Conservation (phyloP, 2,329 filamentous ascomycete genomes). For the Atkinsonella hypoxylon region DNA sequence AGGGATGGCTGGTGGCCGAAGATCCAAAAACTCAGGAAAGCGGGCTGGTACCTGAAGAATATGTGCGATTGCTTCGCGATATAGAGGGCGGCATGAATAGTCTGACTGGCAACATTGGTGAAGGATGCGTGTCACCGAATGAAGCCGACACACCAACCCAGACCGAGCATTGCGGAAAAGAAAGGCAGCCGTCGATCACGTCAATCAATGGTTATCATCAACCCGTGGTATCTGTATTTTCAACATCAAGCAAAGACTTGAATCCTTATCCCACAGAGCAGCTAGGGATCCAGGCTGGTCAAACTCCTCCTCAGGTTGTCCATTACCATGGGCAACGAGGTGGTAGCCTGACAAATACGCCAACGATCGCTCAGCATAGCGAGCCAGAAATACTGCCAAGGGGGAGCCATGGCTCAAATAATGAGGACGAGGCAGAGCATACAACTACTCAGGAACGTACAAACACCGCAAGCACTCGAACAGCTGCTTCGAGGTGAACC, state of each 20-base stretch:
- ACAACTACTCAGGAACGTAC: constrained; percentile 25
- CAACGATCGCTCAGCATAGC: constrained; percentile 41
- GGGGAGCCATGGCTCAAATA: constrained; percentile 34
- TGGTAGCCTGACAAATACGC: constrained; percentile 55
- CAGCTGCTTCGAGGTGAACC: constrained; percentile 1
- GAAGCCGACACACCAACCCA: constrained; percentile 51
- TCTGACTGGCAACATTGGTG: constrained; percentile 48
- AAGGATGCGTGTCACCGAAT: constrained; percentile 39
- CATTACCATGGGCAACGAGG: constrained; percentile 57
- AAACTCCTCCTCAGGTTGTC: constrained; percentile 52
- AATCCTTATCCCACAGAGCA: constrained; percentile 57
- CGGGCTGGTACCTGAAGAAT: constrained; percentile 90
- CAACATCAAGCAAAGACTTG: constrained; percentile 57
- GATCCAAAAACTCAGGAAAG: constrained; percentile 91
- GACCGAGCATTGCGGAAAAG: constrained; percentile 37
- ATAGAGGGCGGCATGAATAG: constrained; percentile 83
- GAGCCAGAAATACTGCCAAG: constrained; percentile 34
- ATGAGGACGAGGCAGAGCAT: constrained; percentile 26
- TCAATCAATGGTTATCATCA: constrained; percentile 53
- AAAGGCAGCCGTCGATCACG: constrained; percentile 34
- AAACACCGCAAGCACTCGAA: constrained; percentile 10
- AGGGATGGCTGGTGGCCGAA: constrained; percentile 95
- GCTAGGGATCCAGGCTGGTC: constrained; percentile 48
- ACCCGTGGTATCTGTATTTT: constrained; percentile 56
- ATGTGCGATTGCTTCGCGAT: constrained; percentile 81